Conservation (phyloP, 2,329 filamentous ascomycete species). For the Sarocladiaceae sp. region DNA sequence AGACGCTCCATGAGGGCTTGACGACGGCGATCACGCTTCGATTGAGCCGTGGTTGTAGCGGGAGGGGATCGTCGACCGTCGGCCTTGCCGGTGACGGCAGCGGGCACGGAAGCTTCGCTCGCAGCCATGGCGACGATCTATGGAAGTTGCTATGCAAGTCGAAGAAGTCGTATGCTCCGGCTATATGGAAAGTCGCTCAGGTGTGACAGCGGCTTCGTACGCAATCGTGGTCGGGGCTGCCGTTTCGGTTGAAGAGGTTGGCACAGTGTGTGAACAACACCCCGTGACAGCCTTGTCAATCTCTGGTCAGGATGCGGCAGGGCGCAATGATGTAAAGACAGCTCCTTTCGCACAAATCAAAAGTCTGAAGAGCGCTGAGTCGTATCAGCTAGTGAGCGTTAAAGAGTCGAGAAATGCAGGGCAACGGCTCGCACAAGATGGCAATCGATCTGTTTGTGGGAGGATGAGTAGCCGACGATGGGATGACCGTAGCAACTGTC, state of each 20-base stretch:
- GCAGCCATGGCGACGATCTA: conserved; percentile 29
- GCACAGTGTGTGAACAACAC: background rate
- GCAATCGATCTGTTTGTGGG: background rate
- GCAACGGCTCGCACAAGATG: background rate
- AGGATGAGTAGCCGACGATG: background rate
- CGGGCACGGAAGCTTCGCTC: conserved; percentile 30
- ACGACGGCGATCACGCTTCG: conserved; percentile 88
- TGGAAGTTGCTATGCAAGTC: conserved; percentile 1
- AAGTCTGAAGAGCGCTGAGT: background rate
- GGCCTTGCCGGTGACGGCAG: conserved; percentile 26
- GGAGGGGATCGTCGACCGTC: conserved; percentile 31
- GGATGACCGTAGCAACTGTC: background rate
- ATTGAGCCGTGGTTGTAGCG: conserved; percentile 42
- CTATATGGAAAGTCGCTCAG: background rate
- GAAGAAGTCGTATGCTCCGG: background rate
- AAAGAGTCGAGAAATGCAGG: background rate
- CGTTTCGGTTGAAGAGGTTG: conserved; percentile 14
- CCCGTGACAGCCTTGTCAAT: background rate
- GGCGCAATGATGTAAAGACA: background rate
- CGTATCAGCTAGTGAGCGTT: background rate
- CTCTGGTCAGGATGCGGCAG: background rate
- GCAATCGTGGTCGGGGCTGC: too few species aligned
- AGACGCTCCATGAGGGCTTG: conserved; percentile 78
- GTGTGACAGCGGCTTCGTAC: conserved; percentile 1
- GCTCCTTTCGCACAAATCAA: background rate